phyloP scores from a whole-genome alignment of 768 basidiomycete species.

The Suillus luteus region DNA sequence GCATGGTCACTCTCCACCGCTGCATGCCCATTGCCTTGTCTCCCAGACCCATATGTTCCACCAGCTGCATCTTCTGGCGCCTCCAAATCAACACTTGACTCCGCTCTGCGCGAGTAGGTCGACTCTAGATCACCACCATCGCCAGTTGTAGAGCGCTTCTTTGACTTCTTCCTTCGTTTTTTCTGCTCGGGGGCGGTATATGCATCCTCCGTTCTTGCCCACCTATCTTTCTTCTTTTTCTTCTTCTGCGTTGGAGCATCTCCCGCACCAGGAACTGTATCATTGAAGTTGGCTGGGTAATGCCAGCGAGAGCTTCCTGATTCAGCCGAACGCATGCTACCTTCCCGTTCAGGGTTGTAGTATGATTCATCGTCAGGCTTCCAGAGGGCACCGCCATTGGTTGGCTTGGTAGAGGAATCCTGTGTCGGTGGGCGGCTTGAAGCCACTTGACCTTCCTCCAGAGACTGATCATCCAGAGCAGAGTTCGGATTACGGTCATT shows the following conservation, averaged over 20 bases:
- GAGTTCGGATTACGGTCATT: slow-evolving; percentile 77
- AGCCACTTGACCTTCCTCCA: slow-evolving; percentile 79
- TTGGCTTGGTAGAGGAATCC: slow-evolving; percentile 13
- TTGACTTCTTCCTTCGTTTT: slow-evolving; percentile 69
- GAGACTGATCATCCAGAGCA: slow-evolving; percentile 65
- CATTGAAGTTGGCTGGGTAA: slow-evolving; percentile 85
- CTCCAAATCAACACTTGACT: slow-evolving; percentile 46
- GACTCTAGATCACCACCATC: slow-evolving; percentile 34
- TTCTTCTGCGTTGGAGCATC: slow-evolving; percentile 53
- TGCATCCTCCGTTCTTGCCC: slow-evolving; percentile 86
- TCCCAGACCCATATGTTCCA: slow-evolving; percentile 53
- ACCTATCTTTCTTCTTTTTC: slow-evolving; percentile 84
- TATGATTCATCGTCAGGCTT: slow-evolving; percentile 73
- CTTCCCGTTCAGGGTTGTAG: slow-evolving; percentile 50
- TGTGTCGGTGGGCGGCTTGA: slow-evolving; percentile 18
- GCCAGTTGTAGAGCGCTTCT: slow-evolving; percentile 44
- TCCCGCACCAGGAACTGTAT: slow-evolving; percentile 45
- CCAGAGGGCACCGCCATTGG: slow-evolving; percentile 63
- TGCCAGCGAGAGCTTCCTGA: slow-evolving; percentile 67
- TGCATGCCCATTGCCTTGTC: slow-evolving; percentile 15
- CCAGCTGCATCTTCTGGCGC: slow-evolving; percentile 73
- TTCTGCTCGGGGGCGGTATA: slow-evolving; percentile 51
- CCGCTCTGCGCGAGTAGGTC: slow-evolving; percentile 35
- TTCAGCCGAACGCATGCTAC: slow-evolving; percentile 38
- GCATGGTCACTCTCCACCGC: slow-evolving; percentile 21